A percentile compares a stretch with the other conserved stretches of the same genome.
These are phyloP conservation scores for Eutypa lata DNA, from an alignment of 2,329 filamentous ascomycete species.

Conservation along the genomic window DNA sequence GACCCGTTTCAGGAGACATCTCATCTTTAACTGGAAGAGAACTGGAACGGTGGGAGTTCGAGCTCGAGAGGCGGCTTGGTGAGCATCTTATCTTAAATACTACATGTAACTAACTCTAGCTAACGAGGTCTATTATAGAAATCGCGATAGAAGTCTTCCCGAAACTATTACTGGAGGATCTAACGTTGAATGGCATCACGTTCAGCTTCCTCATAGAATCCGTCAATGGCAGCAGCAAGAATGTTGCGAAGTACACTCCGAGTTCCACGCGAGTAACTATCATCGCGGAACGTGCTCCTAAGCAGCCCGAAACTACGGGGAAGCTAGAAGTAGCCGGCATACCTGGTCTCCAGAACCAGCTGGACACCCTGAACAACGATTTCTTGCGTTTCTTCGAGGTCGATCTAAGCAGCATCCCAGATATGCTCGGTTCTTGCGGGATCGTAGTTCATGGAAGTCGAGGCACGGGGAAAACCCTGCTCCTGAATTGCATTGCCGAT, in stretches of 20 bases:
- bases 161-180: constrained; percentile 67
- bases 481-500: constrained; percentile 65
- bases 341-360: constrained; percentile 64
- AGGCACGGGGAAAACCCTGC: constrained; percentile 79
- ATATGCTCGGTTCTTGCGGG: constrained; percentile 44
- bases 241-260: constrained; percentile 42
- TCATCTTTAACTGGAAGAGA: constrained; percentile 26
- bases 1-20: constrained; percentile 49
- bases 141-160: constrained; percentile 66
- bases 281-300: constrained; percentile 26
- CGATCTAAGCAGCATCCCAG: constrained; percentile 30
- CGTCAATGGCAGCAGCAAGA: constrained; percentile 50
- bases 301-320: constrained; percentile 16
- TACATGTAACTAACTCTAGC: background rate
- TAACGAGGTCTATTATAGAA: constrained; percentile 34
- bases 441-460: constrained; percentile 77
- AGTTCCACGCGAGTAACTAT: constrained; percentile 37
- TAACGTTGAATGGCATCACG: constrained; percentile 52
- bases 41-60: constrained; percentile 27
- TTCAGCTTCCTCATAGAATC: constrained; percentile 57
- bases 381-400: constrained; percentile 57
- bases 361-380: constrained; percentile 60
- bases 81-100: background rate
- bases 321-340: constrained; percentile 52
- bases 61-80: constrained; percentile 27